Evolutionary conservation across 768 basidiomycete genomes (phyloP).

Genomic region (Sistotremastrum niveocremeum): DNA sequence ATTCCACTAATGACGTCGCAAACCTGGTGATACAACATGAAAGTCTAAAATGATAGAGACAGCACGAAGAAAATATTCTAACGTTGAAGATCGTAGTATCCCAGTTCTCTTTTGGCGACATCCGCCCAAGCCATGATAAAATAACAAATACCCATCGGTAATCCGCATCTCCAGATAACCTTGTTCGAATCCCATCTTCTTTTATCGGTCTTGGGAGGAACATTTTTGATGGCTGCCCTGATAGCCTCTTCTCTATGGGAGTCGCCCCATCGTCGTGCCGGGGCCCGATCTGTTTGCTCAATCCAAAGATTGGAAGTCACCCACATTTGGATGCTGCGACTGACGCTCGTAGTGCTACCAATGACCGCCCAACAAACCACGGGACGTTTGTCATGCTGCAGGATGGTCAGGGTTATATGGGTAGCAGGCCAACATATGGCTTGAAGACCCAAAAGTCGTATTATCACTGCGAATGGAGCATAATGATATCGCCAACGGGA

Average conservation of each 20-base stretch:
- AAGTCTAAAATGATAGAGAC: too few species aligned
- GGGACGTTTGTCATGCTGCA: constrained; percentile 58
- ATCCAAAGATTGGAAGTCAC: constrained; percentile 74
- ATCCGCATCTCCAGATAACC: constrained; percentile 52
- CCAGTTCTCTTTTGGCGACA: constrained; percentile 6
- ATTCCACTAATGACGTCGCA: too few species aligned
- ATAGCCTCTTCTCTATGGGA: not conserved
- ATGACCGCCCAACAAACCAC: constrained; percentile 85
- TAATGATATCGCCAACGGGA: constrained; percentile 89
- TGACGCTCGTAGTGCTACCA: constrained; percentile 76
- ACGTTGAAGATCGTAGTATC: too few species aligned
- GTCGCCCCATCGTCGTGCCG: constrained; percentile 6
- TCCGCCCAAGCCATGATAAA: constrained; percentile 66
- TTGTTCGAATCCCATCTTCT: constrained; percentile 73
- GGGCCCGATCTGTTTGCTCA: not conserved
- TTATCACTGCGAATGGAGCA: constrained; percentile 72
- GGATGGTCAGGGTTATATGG: constrained; percentile 63
- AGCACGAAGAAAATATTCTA: too few species aligned
- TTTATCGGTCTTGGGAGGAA: constrained; percentile 32
- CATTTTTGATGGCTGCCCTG: too few species aligned
- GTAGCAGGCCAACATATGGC: constrained; percentile 96
- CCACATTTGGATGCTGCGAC: constrained; percentile 84
- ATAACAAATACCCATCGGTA: constrained; percentile 66
- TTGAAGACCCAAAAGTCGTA: constrained; percentile 84
- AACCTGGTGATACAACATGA: too few species aligned